These are phyloP conservation scores for Epicoccum sorghinum DNA, from an alignment of 2,329 filamentous ascomycete genomes.

Conservation along the genomic window DNA sequence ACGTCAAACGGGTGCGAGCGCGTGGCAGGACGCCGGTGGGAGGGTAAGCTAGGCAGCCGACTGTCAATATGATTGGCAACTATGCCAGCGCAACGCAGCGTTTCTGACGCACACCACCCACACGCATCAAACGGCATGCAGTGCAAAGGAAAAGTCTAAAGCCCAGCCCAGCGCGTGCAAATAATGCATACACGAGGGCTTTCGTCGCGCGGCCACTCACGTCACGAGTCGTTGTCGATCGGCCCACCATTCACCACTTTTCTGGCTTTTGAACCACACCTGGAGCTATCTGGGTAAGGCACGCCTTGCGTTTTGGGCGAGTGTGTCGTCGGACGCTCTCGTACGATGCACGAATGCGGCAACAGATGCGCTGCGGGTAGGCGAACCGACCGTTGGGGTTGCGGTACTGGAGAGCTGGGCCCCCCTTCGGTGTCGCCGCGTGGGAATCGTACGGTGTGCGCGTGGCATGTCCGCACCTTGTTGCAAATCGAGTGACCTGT, in stretches of 20 bases:
- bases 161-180: slow-evolving; percentile 6
- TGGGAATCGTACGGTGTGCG: slow-evolving; percentile 6
- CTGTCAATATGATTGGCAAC: background rate
- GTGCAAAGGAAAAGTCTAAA: too few species aligned
- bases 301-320: slow-evolving; percentile 6
- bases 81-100: background rate
- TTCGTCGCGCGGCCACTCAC: slow-evolving; percentile 2
- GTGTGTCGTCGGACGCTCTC: background rate
- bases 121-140: slow-evolving; percentile 6
- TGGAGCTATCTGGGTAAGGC: background rate
- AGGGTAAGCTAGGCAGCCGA: slow-evolving; percentile 11
- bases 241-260: slow-evolving; percentile 1
- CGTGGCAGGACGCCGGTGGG: slow-evolving; percentile 8
- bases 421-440: slow-evolving; percentile 6
- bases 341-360: too few species aligned
- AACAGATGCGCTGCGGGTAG: background rate
- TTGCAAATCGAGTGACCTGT: slow-evolving; percentile 2
- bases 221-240: background rate
- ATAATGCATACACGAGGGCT: slow-evolving; percentile 4
- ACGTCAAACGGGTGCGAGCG: slow-evolving; percentile 13
- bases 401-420: slow-evolving; percentile 2
- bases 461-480: slow-evolving; percentile 7
- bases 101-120: background rate
- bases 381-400: slow-evolving; percentile 14
- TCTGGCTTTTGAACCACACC: background rate